Percentiles rank a stretch among this genome's conserved stretches.
phyloP scores from a whole-genome alignment of 768 basidiomycete species.

The Lactarius psammicola region DNA sequence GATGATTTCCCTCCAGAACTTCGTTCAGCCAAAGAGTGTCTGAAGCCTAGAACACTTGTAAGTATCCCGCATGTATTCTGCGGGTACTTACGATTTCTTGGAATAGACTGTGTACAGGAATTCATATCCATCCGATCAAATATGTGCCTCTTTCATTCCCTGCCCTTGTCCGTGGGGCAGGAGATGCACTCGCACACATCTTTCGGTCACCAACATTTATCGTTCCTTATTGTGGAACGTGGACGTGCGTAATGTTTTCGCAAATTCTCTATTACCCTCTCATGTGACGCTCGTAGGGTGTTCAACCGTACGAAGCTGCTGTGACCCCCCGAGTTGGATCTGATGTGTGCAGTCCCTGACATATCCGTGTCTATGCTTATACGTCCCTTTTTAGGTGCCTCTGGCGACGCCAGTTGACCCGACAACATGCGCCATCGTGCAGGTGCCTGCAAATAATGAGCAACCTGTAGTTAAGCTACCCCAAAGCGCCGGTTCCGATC shows the following conservation, averaged over 20 bases:
- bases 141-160: neutral
- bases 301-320: neutral
- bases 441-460: neutral
- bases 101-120: neutral
- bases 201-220: neutral
- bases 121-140: neutral
- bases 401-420: neutral
- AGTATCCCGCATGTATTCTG: neutral
- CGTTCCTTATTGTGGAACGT: neutral
- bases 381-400: neutral
- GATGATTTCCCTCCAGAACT: constrained; percentile 2
- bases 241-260: constrained; percentile 7
- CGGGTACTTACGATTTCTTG: neutral
- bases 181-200: neutral
- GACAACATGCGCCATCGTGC: neutral
- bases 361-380: neutral
- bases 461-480: neutral
- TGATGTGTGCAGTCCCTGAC: neutral
- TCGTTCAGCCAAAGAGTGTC: neutral
- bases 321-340: neutral
- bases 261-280: neutral
- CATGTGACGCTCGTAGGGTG: neutral
- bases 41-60: neutral
- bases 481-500: neutral
- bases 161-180: accelerated